Base-by-base conservation (phyloP, 805 yeast species). In the Sporopachydermia quercuum region DNA sequence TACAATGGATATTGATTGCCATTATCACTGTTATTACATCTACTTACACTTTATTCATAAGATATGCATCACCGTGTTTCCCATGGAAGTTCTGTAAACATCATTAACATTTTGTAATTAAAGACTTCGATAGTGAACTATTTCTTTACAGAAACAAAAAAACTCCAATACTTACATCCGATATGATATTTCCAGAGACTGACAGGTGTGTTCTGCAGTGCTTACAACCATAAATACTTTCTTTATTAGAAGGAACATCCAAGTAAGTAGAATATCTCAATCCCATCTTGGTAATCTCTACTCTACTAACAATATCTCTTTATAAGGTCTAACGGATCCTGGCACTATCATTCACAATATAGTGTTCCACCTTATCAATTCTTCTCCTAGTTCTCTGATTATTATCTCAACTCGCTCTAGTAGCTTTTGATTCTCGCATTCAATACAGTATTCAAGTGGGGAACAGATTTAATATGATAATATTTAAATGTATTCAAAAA, bases 41-140 rank as follows among this genome's bases (percentile, higher is more conserved):
- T 15, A 51, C 62, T 43, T 43, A 54, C 49, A 72, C 74, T 30
- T 58, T 57, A 36, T 63, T 57, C 45, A 77, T 71, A 35, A 77
- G 55, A 45, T 62, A 66, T 1, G 81, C 84, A 39, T 65, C 65
- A 0, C 85, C 84, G 1, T 70, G 61, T 35, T 61, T 60, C 1
- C 83, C 84, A 16, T 60, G 56, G 49, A 76, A 77, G 38, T 66
- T 55, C 56, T 55, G 40, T 14, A 39, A 51, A 55, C 18, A 54
- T 48, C 15, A 56, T 50, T n/a, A 57, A 49, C 38, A 53, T 39
- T 36, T 48, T 49, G 13, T 58, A 50, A 4, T 51, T 43, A 4
- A 23, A n/a, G 11, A 36, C 40, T 6, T 49, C 43, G 35, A 43
- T 40, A 8, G 37, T 36, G 6, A 40, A 42, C 19, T 50, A 49